Percentiles rank a stretch among this genome's conserved stretches.
Conservation (phyloP, 2,329 filamentous ascomycete genomes). For the Aspergillus fumigatus region DNA sequence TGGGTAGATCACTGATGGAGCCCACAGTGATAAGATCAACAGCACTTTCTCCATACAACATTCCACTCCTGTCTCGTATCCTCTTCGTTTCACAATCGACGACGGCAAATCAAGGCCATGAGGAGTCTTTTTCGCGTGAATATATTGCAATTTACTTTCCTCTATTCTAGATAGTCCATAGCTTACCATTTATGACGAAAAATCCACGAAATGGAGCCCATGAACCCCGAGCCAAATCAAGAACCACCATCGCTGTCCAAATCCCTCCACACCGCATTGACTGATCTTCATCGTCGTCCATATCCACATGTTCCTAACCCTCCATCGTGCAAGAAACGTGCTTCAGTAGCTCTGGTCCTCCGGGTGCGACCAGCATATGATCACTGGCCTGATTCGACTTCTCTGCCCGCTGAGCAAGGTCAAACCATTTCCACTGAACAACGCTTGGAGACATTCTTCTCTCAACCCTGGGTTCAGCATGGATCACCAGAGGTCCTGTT, state of each 20-base stretch:
- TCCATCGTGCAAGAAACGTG: conserved; percentile 52
- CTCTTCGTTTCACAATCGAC: background rate
- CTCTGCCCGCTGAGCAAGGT: conserved; percentile 15
- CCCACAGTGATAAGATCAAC: background rate
- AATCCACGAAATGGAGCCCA: background rate
- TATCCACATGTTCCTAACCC: conserved; percentile 45
- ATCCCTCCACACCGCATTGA: conserved; percentile 29
- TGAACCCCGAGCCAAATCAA: conserved; percentile 1
- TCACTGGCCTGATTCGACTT: conserved; percentile 45
- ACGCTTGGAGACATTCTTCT: conserved; percentile 56
- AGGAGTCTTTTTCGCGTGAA: background rate
- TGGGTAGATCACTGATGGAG: background rate
- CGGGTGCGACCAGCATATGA: conserved; percentile 56
- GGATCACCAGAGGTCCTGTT: conserved; percentile 66
- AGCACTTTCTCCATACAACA: background rate
- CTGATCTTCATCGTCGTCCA: conserved; percentile 31
- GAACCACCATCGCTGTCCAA: conserved; percentile 16
- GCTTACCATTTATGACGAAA: background rate
- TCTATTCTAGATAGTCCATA: background rate
- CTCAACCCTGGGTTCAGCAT: conserved; percentile 60
- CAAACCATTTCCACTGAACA: conserved; percentile 28
- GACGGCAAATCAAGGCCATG: background rate
- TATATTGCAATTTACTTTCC: background rate
- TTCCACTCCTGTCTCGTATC: background rate
- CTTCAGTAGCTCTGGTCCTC: conserved; percentile 62